Percentiles rank a stretch among this genome's conserved stretches.
phyloP scores from a whole-genome alignment of 2,329 filamentous ascomycete species.

The Neobulgaria alba region DNA sequence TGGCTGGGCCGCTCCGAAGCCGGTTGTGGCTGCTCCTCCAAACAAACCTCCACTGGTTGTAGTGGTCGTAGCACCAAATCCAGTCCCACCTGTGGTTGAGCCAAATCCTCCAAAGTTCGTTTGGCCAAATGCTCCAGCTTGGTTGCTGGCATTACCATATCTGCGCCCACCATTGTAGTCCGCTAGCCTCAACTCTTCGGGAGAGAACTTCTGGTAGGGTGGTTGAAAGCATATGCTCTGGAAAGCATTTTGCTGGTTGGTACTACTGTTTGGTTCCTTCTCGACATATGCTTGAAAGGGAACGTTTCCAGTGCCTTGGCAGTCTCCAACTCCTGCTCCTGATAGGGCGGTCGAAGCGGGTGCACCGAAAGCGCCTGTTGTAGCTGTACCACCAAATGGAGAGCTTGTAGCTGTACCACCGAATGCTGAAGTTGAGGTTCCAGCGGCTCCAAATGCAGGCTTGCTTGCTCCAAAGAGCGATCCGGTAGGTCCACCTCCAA shows the following conservation, averaged over 20 bases:
- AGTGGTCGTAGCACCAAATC: constrained; percentile 20
- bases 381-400: constrained; percentile 33
- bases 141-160: constrained; percentile 73
- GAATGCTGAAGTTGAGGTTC: constrained; percentile 23
- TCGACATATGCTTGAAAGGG: constrained; percentile 63
- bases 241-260: constrained; percentile 54
- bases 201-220: constrained; percentile 80
- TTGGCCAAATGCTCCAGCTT: constrained; percentile 66
- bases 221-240: constrained; percentile 74
- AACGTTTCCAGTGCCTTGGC: constrained; percentile 60
- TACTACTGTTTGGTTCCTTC: constrained; percentile 56
- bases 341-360: constrained; percentile 38
- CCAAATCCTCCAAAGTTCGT: constrained; percentile 33
- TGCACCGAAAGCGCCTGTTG: constrained; percentile 33
- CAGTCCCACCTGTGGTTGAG: constrained; percentile 15
- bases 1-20: constrained; percentile 39
- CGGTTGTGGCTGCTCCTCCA: constrained; percentile 34
- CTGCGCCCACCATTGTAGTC: constrained; percentile 85
- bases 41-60: constrained; percentile 28
- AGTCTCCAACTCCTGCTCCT: constrained; percentile 40
- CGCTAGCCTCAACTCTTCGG: constrained; percentile 72
- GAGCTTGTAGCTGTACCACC: constrained; percentile 20
- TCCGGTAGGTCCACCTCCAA: constrained; percentile 30
- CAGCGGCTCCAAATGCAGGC: constrained; percentile 28
- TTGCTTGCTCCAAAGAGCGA: constrained; percentile 19